Percentiles rank a stretch among this genome's conserved stretches.
Conservation (phyloP, 1,139 yeast species). For the Scheffersomyces titani region DNA sequence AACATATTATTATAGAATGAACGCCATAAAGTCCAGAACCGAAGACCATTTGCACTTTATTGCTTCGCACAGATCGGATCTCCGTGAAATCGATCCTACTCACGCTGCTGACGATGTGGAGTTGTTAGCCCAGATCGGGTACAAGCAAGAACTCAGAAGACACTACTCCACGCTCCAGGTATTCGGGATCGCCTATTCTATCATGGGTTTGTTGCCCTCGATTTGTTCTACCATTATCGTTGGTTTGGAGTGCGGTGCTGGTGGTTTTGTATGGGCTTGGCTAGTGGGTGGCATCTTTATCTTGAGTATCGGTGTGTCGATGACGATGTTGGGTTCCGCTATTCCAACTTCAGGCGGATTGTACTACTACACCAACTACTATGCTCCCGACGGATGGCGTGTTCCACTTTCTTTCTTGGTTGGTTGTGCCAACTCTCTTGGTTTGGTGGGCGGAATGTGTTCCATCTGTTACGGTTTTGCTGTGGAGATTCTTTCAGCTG, state of each 20-base stretch:
- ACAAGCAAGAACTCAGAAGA: slow-evolving; percentile 52
- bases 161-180: slow-evolving; percentile 50
- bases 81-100: slow-evolving; percentile 20
- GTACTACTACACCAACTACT: slow-evolving; percentile 52
- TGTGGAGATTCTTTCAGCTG: slow-evolving; percentile 36
- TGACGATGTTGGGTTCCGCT: slow-evolving; percentile 67
- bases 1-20: not conserved
- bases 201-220: slow-evolving; percentile 54
- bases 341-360: slow-evolving; percentile 64
- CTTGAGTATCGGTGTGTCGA: slow-evolving; percentile 58
- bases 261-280: slow-evolving; percentile 74
- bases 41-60: slow-evolving; percentile 7
- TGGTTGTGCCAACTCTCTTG: slow-evolving; percentile 39
- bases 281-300: slow-evolving; percentile 59
- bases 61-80: slow-evolving; percentile 7
- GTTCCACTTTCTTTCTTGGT: slow-evolving; percentile 37
- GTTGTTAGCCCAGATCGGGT: slow-evolving; percentile 53
- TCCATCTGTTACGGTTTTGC: slow-evolving; percentile 43
- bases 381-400: slow-evolving; percentile 31
- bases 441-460: slow-evolving; percentile 39
- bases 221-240: slow-evolving; percentile 38
- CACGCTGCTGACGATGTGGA: slow-evolving; percentile 42
- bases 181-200: slow-evolving; percentile 54
- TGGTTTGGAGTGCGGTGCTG: slow-evolving; percentile 53
- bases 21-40: slow-evolving; percentile 1